Evolutionary conservation across 1,139 yeast species (phyloP).

Genomic region (Suhomyces taliae): DNA sequence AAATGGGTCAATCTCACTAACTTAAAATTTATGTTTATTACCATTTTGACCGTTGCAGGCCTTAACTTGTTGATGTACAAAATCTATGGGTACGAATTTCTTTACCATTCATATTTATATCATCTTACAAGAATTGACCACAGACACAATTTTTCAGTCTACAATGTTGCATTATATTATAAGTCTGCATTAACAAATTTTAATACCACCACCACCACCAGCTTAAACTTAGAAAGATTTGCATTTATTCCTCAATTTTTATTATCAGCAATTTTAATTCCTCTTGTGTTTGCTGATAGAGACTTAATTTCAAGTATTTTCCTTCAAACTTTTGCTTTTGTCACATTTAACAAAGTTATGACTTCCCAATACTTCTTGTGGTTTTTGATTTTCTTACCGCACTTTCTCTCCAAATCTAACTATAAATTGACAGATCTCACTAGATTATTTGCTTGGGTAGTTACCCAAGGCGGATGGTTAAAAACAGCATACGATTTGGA

Average conservation of each 20-base stretch:
- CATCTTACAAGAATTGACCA: slow-evolving; percentile 86
- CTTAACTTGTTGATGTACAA: slow-evolving; percentile 61
- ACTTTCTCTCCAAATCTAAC: slow-evolving; percentile 52
- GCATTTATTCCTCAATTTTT: slow-evolving; percentile 85
- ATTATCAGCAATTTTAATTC: slow-evolving; percentile 59
- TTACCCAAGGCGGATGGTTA: slow-evolving; percentile 77
- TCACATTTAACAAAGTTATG: slow-evolving; percentile 88
- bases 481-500: slow-evolving; percentile 77
- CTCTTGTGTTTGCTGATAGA: slow-evolving; percentile 52
- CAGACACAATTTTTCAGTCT: slow-evolving; percentile 90
- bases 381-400: slow-evolving; percentile 84
- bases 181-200: slow-evolving; percentile 42
- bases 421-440: slow-evolving; percentile 25
- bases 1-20: slow-evolving; percentile 46
- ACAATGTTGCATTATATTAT: slow-evolving; percentile 74
- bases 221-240: slow-evolving; percentile 35
- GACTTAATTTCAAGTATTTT: slow-evolving; percentile 68
- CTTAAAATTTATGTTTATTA: slow-evolving; percentile 42
- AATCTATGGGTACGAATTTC: slow-evolving; percentile 70
- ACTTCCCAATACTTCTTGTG: slow-evolving; percentile 94
- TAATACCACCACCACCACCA: not conserved
- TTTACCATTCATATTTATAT: slow-evolving; percentile 79
- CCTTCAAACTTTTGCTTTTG: slow-evolving; percentile 89
- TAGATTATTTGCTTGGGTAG: slow-evolving; percentile 57
- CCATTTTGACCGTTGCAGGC: slow-evolving; percentile 42